Base-by-base conservation (phyloP, 257 asterid species). In the Solanum raphanifolium region DNA sequence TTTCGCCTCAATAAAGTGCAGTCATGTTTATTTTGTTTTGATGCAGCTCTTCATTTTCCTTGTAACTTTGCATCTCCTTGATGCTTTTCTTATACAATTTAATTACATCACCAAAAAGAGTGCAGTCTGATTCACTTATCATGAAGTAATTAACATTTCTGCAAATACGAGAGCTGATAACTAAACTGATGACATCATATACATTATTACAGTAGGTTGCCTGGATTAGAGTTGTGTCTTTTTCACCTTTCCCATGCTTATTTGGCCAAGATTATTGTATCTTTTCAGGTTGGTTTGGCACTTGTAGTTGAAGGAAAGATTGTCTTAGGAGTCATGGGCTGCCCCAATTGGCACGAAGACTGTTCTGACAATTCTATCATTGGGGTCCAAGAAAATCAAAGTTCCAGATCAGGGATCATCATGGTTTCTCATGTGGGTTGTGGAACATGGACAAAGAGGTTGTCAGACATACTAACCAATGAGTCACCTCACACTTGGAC, bases 271-370 rank as follows among this genome's bases (percentile, higher is more conserved):
- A 8, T 11, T 43, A 5, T 84, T 85, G 74, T 41, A 2, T n/a
- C 78, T 85, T 92, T 91, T 91, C 93, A 97, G 99, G 98, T 95
- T 20, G 99, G 99, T 79, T 91, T 97, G 94, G 98, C 99, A 89
- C 96, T 97, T 86, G 95, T 95, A 43, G 97, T 95, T 89, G 92
- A 95, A 86, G 99, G 98, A 39, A 92, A 97, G 90, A 93, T 95
- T 90, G 98, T 93, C 87, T 90, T 97, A 90, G 99, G 99, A 68
- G 98, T 95, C 84, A 95, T 97, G 98, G 98, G 98, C 86, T 95
- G 99, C 90, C 99, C 99, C 2, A 94, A 95, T 90, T 97, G 99
- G 99, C 92, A 65, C 82, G 93, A 89, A 41, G 89, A 87, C 35
- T 84, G 89, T 87, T 89, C 93, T 48, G 88, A 91, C 25, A 36